Evolutionary conservation across 495 filamentous ascomycete species (phyloP), one percentile per base, ranked within the genome.

Genomic region (Hyaloscypha variabilis): DNA sequence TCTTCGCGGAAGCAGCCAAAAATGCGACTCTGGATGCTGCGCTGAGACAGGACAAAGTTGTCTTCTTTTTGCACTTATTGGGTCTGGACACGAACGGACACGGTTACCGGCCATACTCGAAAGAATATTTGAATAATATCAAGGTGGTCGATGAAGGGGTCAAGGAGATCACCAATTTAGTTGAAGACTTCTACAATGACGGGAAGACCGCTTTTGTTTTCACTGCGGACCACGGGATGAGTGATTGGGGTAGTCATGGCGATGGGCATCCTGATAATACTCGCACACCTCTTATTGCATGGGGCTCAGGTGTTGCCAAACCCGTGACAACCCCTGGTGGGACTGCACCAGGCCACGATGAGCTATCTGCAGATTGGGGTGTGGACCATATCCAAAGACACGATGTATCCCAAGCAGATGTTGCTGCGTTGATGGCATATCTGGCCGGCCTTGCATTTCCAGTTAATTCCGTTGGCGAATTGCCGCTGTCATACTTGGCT

Each of bases 241-340:
- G 91, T 72, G 96, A 99, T 77, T 96, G 91, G 90, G 95, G 95
- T 14, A 97, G 92, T 67, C 95, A 99, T 72, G 95, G 95, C 51
- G 95, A 99, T 74, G 95, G 95, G 24, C 95, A 99, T 77, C 95
- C 95, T 1, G 92, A 99, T 73, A 99, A 99, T 69, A 99, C 95
- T 2, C 83, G 95, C 30, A 99, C 95, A 25, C 95, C 95, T 13
- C 80, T 99, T 11, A 91, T 99, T 72, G 90, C 82, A 19, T 99
- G 95, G 95, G 95, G 95, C 11, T 93, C 95, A 62, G 95, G 95
- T 28, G 89, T 98, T 39, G 92, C 92, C 26, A 86, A 83, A 72
- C 95, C 95, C 14, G 77, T 85, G 42, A 78, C 83, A 3, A 84
- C 79, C 60, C 73, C 72, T 21, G 78, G 78, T 2, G 81, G 80